Evolutionary conservation across 805 yeast species (phyloP).

Genomic region (Blastobotrys mokoenaii): DNA sequence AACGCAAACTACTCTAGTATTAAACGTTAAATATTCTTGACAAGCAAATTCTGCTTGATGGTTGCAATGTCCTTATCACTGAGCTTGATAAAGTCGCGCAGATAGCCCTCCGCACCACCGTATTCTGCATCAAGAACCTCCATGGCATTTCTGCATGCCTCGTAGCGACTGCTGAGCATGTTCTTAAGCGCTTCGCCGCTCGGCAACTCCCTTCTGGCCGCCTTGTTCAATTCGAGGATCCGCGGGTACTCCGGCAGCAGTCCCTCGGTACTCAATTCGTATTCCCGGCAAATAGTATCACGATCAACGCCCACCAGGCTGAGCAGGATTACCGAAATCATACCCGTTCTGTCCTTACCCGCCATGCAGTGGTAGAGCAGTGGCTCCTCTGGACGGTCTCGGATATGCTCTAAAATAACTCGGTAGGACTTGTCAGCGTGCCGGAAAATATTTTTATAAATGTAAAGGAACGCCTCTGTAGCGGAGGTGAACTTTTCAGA

Average conservation of each 20-base stretch:
- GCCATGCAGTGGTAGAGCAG: constrained; percentile 73
- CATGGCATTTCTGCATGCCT: constrained; percentile 59
- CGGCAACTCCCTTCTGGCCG: constrained; percentile 7
- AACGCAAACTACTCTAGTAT: no score
- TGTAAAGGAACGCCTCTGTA: constrained; percentile 53
- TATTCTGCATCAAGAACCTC: constrained; percentile 41
- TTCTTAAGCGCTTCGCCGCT: constrained; percentile 47
- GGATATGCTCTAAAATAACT: constrained; percentile 43
- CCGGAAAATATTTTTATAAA: constrained; percentile 50
- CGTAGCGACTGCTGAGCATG: constrained; percentile 55
- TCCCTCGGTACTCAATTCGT: constrained; percentile 66
- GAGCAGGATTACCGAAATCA: constrained; percentile 58
- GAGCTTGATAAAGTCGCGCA: constrained; percentile 37
- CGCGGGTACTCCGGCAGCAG: constrained; percentile 16
- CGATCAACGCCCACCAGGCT: constrained; percentile 57
- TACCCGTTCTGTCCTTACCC: constrained; percentile 82
- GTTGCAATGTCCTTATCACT: constrained; percentile 35
- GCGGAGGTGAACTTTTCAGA: constrained; percentile 45
- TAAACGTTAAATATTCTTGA: constrained; percentile 1
- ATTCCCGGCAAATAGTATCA: constrained; percentile 61
- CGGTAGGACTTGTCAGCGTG: constrained; percentile 40
- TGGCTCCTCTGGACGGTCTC: constrained; percentile 42
- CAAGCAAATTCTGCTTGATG: constrained; percentile 29
- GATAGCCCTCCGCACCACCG: constrained; percentile 47
- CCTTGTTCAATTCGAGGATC: constrained; percentile 6